phyloP scores from a whole-genome alignment of 257 asterid genomes.

The Solanum appendiculatum region DNA sequence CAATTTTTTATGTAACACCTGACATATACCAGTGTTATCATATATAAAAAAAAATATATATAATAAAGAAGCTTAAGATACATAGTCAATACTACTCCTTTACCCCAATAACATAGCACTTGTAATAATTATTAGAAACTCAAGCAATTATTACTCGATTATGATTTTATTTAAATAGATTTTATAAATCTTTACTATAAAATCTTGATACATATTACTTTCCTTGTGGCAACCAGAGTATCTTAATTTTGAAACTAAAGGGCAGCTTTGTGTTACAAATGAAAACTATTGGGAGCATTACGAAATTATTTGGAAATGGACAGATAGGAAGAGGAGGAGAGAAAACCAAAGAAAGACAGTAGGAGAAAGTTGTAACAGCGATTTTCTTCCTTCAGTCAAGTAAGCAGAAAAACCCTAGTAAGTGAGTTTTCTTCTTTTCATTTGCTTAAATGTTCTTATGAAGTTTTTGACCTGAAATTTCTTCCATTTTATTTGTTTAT shows the following conservation, averaged over 20 bases:
- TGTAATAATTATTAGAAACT: not conserved
- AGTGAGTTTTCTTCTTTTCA: not conserved
- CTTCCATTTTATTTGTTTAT: not conserved
- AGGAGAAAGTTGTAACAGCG: not conserved
- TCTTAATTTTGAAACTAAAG: not conserved
- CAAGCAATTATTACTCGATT: not conserved
- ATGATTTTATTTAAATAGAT: not conserved
- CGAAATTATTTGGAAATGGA: not conserved
- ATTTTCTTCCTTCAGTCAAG: not conserved
- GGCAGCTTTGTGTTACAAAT: not conserved
- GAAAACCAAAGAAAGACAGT: not conserved
- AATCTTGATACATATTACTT: too few species aligned
- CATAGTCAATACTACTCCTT: not conserved
- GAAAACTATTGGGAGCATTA: not conserved
- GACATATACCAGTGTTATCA: too few species aligned
- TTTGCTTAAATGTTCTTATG: not conserved
- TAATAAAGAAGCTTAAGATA: not conserved
- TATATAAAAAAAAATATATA: too few species aligned
- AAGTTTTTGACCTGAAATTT: not conserved
- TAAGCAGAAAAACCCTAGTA: not conserved
- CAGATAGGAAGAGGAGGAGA: not conserved
- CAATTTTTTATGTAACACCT: too few species aligned
- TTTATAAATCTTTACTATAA: too few species aligned
- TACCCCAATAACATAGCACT: not conserved
- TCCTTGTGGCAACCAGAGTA: not conserved